These are phyloP conservation scores for Polyplosphaeria fusca DNA, from an alignment of 495 filamentous ascomycete species.

Conservation along the genomic window DNA sequence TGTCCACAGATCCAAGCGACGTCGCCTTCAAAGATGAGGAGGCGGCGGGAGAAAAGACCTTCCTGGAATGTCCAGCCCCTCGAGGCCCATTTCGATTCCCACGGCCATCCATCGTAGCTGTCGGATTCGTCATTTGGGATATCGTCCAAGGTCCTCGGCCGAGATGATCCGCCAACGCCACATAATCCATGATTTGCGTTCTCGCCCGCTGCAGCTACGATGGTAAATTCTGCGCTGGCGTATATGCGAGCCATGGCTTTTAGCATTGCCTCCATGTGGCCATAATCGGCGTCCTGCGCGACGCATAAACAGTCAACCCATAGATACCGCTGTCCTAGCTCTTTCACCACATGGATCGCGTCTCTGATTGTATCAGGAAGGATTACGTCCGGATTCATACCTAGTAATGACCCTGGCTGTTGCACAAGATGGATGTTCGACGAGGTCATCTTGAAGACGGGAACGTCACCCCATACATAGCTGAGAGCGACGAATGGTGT, in stretches of 20 bases:
- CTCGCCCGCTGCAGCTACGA: not conserved
- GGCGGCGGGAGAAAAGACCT: not conserved
- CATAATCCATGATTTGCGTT: not conserved
- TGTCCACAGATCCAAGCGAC: not conserved
- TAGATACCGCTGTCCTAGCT: conserved; percentile 3
- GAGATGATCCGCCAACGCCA: not conserved
- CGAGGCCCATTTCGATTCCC: not conserved
- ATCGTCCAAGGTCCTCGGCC: not conserved
- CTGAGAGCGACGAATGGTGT: conserved; percentile 7
- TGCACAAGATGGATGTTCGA: not conserved
- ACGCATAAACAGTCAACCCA: conserved; percentile 10
- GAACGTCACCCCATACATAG: conserved; percentile 11
- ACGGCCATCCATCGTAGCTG: not conserved
- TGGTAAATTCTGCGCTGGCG: conserved; percentile 1
- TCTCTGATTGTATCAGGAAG: conserved; percentile 1
- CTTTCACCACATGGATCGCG: not conserved
- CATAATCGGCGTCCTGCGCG: not conserved
- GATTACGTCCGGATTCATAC: not conserved
- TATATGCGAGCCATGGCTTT: conserved; percentile 3
- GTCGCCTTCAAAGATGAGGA: not conserved
- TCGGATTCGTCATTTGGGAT: not conserved
- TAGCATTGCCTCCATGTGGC: not conserved
- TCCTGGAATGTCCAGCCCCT: conserved; percentile 9
- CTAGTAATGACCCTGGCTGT: not conserved
- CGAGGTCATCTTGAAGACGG: not conserved